These are phyloP conservation scores for Russula dissimulans DNA, from an alignment of 768 basidiomycete species.

Conservation along the genomic window DNA sequence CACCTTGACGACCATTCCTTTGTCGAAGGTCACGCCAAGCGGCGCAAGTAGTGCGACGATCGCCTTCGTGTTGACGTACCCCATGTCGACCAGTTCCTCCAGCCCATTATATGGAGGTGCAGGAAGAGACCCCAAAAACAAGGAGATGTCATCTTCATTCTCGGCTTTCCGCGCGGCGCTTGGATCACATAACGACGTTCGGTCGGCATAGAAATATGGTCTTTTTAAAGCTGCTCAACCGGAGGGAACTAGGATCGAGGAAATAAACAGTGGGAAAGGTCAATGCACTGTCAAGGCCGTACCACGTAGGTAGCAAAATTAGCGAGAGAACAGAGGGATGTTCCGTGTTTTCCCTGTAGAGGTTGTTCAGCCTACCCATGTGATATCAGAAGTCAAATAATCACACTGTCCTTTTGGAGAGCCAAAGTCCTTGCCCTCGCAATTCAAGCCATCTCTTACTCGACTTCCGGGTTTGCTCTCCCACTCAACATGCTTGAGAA, in stretches of 20 bases:
- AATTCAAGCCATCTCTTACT: constrained; percentile 84
- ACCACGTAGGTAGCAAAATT: constrained; percentile 85
- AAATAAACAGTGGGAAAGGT: constrained; percentile 5
- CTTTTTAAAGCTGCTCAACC: constrained; percentile 70
- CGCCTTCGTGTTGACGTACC: constrained; percentile 39
- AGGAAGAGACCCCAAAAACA: constrained; percentile 52
- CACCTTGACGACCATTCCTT: constrained; percentile 17
- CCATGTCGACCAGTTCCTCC: constrained; percentile 55
- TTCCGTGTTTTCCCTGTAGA: constrained; percentile 73
- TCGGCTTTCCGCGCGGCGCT: constrained; percentile 58
- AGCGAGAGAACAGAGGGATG: constrained; percentile 74
- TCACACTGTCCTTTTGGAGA: constrained; percentile 88
- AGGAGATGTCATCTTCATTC: constrained; percentile 69
- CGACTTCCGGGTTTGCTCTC: constrained; percentile 95
- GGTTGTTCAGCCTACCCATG: not conserved
- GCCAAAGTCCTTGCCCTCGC: constrained; percentile 75
- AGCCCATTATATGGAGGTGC: constrained; percentile 22
- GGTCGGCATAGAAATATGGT: constrained; percentile 59
- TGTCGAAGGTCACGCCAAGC: constrained; percentile 44
- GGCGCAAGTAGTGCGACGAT: constrained; percentile 50
- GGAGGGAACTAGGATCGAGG: constrained; percentile 49
- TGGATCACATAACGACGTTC: constrained; percentile 67
- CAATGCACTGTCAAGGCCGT: constrained; percentile 3
- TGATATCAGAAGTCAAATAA: constrained; percentile 21
- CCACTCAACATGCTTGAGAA: constrained; percentile 52